Percentiles rank a stretch among this genome's conserved stretches.
Conservation (phyloP, 1,139 yeast genomes). For the Zygosaccharomyces sapae region DNA sequence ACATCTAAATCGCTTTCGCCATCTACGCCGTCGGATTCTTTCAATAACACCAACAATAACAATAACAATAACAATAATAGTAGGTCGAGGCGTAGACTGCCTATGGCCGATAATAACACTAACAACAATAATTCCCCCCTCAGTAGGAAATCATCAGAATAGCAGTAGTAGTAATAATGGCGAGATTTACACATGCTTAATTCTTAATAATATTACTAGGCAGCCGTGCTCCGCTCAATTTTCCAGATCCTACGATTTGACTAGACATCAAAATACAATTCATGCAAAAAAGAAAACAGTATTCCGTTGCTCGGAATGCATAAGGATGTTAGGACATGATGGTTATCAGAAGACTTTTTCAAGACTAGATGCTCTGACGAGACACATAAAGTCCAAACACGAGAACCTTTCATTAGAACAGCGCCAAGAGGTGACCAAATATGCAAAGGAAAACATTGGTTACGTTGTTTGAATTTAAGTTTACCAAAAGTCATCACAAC, state of each 20-base stretch:
- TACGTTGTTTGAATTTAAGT: conserved; percentile 41
- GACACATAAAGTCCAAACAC: conserved; percentile 90
- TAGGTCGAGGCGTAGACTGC: background rate
- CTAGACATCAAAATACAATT: conserved; percentile 93
- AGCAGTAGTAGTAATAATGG: conserved; percentile 18
- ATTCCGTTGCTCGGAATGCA: conserved; percentile 83
- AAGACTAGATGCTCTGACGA: conserved; percentile 88
- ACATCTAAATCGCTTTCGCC: background rate
- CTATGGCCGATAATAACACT: too few species aligned
- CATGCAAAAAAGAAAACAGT: conserved; percentile 85
- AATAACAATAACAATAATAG: background rate
- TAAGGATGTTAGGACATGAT: conserved; percentile 45
- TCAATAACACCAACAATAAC: too few species aligned
- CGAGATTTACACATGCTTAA: conserved; percentile 53
- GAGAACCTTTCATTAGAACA: conserved; percentile 58
- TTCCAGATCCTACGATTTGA: conserved; percentile 89
- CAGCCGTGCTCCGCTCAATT: conserved; percentile 74
- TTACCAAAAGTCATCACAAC: background rate
- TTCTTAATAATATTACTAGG: conserved; percentile 58
- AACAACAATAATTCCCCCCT: conserved; percentile 16
- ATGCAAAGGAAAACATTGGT: conserved; percentile 74
- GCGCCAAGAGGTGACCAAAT: conserved; percentile 65
- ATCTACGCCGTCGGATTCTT: background rate
- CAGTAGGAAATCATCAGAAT: conserved; percentile 24
- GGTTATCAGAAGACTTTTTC: conserved; percentile 69